phyloP scores from a whole-genome alignment of 108 stramenopile genomes.

The Halocafeteria seosinensis region DNA sequence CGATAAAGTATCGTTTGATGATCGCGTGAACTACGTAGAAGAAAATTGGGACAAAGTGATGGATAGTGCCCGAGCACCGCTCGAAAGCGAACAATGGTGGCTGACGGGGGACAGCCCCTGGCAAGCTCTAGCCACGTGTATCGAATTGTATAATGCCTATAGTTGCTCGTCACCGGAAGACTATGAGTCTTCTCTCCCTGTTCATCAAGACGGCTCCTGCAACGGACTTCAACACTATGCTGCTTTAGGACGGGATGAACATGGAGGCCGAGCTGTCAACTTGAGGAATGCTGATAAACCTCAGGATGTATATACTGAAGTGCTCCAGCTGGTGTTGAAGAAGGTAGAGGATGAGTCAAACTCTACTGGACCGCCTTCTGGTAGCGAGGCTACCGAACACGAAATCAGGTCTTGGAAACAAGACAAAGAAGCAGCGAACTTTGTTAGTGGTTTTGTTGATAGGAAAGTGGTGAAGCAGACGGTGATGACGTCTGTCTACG shows the following conservation, averaged over 20 bases:
- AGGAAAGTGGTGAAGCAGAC: constrained; percentile 96
- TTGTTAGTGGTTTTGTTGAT: constrained; percentile 67
- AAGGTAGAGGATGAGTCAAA: constrained; percentile 7
- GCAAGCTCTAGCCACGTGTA: constrained; percentile 89
- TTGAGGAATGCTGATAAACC: constrained; percentile 65
- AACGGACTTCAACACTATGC: constrained; percentile 99
- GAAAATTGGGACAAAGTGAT: constrained; percentile 64
- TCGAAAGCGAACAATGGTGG: constrained; percentile 70
- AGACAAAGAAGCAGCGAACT: constrained; percentile 29
- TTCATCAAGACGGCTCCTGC: constrained; percentile 96
- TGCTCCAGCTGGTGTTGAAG: constrained; percentile 28
- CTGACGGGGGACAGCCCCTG: constrained; percentile 79
- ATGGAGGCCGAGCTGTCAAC: constrained; percentile 89
- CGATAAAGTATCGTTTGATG: constrained; percentile 62
- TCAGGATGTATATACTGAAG: constrained; percentile 88
- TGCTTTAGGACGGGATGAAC: constrained; percentile 81
- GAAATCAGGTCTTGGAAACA: not conserved
- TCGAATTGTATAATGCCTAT: constrained; percentile 70
- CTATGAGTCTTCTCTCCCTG: constrained; percentile 67
- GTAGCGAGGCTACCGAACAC: not conserved
- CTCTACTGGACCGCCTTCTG: not conserved
- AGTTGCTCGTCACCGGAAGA: constrained; percentile 65
- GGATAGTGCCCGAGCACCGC: constrained; percentile 54
- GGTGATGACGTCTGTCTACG: constrained; percentile 99
- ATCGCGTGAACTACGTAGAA: constrained; percentile 68